These are phyloP conservation scores for Apophysomyces sp. DNA, from an alignment of 371 early-diverging fungal genomes.

Conservation along the genomic window DNA sequence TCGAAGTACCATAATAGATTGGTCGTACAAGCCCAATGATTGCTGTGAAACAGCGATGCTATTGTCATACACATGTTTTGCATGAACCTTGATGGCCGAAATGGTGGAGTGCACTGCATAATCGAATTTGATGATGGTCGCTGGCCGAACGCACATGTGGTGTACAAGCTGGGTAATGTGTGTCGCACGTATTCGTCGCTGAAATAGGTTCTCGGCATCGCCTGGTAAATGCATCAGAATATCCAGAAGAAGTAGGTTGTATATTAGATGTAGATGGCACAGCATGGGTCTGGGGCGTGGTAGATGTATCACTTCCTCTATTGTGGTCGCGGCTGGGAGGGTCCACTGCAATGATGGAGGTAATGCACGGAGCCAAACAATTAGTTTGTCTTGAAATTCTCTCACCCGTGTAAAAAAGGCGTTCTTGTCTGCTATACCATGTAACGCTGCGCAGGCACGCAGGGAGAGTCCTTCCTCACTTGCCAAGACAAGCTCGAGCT, in stretches of 20 bases:
- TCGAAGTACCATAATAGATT: slow-evolving; percentile 28
- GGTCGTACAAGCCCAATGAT: slow-evolving; percentile 35
- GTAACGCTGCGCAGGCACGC: neutral
- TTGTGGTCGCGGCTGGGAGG: slow-evolving; percentile 11
- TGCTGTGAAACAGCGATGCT: slow-evolving; percentile 27
- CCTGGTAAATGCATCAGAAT: slow-evolving; percentile 14
- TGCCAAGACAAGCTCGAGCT: slow-evolving; percentile 5
- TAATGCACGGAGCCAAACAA: slow-evolving; percentile 11
- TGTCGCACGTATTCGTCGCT: slow-evolving; percentile 27
- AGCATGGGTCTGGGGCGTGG: slow-evolving; percentile 23
- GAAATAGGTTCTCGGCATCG: slow-evolving; percentile 21
- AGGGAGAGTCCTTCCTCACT: slow-evolving; percentile 6
- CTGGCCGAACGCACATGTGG: slow-evolving; percentile 24
- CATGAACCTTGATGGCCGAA: slow-evolving; percentile 29
- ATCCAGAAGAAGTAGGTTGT: slow-evolving; percentile 16
- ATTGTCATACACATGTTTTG: slow-evolving; percentile 18
- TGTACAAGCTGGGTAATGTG: slow-evolving; percentile 36
- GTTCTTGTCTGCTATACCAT: neutral
- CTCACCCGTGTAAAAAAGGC: neutral
- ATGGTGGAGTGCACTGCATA: slow-evolving; percentile 22
- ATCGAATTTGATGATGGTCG: slow-evolving; percentile 32
- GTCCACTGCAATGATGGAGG: slow-evolving; percentile 33
- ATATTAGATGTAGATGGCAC: slow-evolving; percentile 27
- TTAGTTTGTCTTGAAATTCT: neutral
- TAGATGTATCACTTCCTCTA: slow-evolving; percentile 20